Evolutionary conservation across 1,284 basidiomycete species (phyloP).

Genomic region (Trametes hirsuta): DNA sequence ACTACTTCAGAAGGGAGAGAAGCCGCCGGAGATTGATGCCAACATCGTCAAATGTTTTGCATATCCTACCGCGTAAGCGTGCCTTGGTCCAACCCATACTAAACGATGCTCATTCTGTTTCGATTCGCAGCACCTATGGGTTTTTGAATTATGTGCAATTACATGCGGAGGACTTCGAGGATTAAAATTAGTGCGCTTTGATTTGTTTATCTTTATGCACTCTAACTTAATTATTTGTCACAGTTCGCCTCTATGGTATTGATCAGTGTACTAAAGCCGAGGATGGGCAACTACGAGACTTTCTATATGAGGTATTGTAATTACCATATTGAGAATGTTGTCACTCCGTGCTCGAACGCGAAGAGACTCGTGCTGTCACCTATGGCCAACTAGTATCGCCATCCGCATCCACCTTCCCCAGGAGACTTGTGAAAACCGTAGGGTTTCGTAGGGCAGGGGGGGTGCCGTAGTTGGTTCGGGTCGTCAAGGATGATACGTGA

Average conservation of each 20-base stretch:
- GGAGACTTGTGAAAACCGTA: no score
- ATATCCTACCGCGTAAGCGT: slow-evolving; percentile 24
- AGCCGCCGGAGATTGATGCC: slow-evolving; percentile 18
- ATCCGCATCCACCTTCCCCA: no score
- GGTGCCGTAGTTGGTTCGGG: no score
- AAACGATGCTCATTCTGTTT: background rate
- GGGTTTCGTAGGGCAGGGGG: no score
- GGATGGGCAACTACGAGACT: background rate
- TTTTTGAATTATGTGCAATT: slow-evolving; percentile 36
- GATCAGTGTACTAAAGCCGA: background rate
- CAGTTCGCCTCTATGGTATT: background rate
- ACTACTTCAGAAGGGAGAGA: slow-evolving; percentile 12
- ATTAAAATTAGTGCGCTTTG: background rate
- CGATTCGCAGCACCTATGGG: slow-evolving; percentile 22
- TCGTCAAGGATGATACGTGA: no score
- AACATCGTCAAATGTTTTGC: slow-evolving; percentile 19
- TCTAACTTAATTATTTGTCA: background rate
- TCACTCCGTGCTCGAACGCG: no score
- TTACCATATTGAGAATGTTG: background rate
- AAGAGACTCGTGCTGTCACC: no score
- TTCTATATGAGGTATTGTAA: background rate
- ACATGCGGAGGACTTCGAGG: slow-evolving; percentile 33
- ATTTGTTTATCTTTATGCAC: background rate
- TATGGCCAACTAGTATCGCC: no score
- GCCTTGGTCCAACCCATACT: background rate